phyloP scores from a whole-genome alignment of 148 eudicot species.

The Cornus florida region DNA sequence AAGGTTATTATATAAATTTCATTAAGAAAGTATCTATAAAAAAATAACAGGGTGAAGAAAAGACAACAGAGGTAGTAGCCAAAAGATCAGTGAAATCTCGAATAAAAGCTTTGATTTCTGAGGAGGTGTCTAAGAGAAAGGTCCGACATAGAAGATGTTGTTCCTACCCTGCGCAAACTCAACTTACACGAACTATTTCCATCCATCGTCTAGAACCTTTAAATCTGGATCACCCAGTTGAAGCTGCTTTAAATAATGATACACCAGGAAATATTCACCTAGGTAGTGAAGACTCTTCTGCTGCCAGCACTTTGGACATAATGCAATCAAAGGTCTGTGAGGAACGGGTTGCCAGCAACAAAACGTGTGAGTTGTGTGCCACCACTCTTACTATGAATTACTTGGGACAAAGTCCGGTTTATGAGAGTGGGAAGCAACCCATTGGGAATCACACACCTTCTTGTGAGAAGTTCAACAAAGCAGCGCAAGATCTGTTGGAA shows the following conservation, averaged over 20 bases:
- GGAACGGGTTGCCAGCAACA: background rate
- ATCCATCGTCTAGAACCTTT: conserved; percentile 16
- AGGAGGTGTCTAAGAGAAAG: conserved; percentile 53
- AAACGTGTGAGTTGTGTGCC: conserved; percentile 34
- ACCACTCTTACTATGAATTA: conserved; percentile 23
- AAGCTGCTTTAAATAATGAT: background rate
- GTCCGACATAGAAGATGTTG: conserved; percentile 59
- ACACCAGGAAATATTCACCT: background rate
- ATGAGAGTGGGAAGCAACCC: conserved; percentile 10
- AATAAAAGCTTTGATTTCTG: conserved; percentile 48
- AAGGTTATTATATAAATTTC: background rate
- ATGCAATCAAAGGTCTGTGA: background rate
- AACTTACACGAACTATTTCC: conserved; percentile 15
- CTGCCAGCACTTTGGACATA: conserved; percentile 12
- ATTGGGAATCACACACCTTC: conserved; percentile 22
- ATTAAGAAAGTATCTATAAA: background rate
- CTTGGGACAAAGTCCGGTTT: conserved; percentile 22
- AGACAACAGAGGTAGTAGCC: conserved; percentile 16
- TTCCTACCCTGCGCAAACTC: conserved; percentile 46
- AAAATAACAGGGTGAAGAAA: conserved; percentile 35
- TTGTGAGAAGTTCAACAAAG: conserved; percentile 21
- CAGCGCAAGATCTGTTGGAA: conserved; percentile 1
- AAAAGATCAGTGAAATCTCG: conserved; percentile 63
- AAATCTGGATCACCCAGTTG: background rate
- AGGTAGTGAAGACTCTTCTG: conserved; percentile 8